phyloP scores from a whole-genome alignment of 371 early-diverging fungal genomes.

The Encephalitozoon romaleae region DNA sequence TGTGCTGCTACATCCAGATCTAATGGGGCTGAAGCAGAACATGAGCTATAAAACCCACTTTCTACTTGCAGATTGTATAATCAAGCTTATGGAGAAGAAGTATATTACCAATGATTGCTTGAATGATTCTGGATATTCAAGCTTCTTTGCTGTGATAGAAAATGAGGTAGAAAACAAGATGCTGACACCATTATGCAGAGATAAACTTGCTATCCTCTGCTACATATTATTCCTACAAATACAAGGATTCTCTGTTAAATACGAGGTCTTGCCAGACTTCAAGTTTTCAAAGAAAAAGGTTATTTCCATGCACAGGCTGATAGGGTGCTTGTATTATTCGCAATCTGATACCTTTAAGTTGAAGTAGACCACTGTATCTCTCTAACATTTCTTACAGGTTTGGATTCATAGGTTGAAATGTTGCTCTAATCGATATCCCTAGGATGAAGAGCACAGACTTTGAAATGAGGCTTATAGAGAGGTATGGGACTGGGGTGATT shows the following conservation, averaged over 20 bases:
- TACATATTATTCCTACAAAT: constrained; percentile 29
- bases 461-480: constrained; percentile 10
- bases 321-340: constrained; percentile 9
- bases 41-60: not conserved
- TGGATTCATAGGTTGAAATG: not conserved
- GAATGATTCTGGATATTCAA: not conserved
- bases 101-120: constrained; percentile 20
- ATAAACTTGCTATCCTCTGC: constrained; percentile 7
- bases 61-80: constrained; percentile 5
- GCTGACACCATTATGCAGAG: constrained; percentile 10
- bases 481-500: constrained; percentile 18
- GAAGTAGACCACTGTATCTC: not conserved
- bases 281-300: not conserved
- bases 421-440: not conserved
- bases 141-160: not conserved
- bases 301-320: not conserved
- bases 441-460: constrained; percentile 16
- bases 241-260: not conserved
- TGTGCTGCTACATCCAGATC: constrained; percentile 1
- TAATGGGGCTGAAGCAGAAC: not conserved
- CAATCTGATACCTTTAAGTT: not conserved
- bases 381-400: not conserved
- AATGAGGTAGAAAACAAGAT: constrained; percentile 22
- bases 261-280: constrained; percentile 3
- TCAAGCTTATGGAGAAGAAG: constrained; percentile 26